Evolutionary conservation across 306 rosid species (phyloP).

Genomic region (Vigna nakashimae): DNA sequence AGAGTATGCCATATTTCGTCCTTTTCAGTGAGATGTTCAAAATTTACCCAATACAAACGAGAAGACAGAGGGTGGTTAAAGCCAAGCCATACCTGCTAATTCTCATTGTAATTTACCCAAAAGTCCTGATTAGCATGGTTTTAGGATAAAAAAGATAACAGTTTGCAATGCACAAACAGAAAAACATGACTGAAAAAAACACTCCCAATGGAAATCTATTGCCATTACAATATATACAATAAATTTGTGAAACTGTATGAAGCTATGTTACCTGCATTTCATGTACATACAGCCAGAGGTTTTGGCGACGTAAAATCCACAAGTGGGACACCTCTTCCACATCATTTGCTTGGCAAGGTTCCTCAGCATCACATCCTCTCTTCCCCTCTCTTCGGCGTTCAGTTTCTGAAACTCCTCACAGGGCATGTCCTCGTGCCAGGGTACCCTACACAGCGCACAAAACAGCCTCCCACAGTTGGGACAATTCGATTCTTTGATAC

Average conservation of each 20-base stretch:
- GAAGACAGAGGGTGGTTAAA: neutral
- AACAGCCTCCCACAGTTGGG: constrained; percentile 54
- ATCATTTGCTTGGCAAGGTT: constrained; percentile 39
- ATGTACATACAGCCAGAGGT: constrained; percentile 51
- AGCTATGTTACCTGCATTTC: constrained; percentile 51
- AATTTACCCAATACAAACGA: neutral
- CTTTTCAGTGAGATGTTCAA: neutral
- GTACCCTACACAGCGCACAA: constrained; percentile 53
- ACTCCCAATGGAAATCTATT: too few relatives aligned
- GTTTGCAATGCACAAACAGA: too few relatives aligned
- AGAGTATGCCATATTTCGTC: neutral
- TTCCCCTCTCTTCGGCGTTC: constrained; percentile 46
- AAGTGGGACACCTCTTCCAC: constrained; percentile 56
- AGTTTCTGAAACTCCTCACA: constrained; percentile 53
- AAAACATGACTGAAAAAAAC: too few relatives aligned
- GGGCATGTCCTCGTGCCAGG: constrained; percentile 52
- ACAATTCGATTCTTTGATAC: constrained; percentile 41
- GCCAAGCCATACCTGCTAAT: neutral
- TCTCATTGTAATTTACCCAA: neutral
- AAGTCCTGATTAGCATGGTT: too few relatives aligned
- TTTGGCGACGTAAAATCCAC: constrained; percentile 51
- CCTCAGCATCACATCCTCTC: constrained; percentile 52
- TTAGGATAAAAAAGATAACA: too few relatives aligned
- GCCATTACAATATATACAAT: too few relatives aligned
- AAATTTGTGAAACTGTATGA: neutral